phyloP scores from a whole-genome alignment of 352 stramenopile genomes.

The Peronospora destructor region DNA sequence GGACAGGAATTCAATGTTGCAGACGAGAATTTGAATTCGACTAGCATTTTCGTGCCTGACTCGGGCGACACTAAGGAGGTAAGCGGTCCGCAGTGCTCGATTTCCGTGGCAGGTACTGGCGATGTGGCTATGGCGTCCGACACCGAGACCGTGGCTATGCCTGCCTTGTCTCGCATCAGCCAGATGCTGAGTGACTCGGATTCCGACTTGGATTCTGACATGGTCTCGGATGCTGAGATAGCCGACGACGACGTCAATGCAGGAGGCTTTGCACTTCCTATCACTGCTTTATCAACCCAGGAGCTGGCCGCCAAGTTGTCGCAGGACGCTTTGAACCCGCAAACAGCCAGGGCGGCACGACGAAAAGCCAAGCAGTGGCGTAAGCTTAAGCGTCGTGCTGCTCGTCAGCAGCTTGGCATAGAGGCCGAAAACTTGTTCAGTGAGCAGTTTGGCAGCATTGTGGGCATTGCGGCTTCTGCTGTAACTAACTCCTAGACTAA shows the following conservation, averaged over 20 bases:
- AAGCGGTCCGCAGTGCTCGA: slow-evolving; percentile 40
- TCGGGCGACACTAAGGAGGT: slow-evolving; percentile 11
- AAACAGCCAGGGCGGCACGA: slow-evolving; percentile 44
- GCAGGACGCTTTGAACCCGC: slow-evolving; percentile 52
- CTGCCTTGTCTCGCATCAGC: slow-evolving; percentile 31
- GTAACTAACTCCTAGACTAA: slow-evolving; percentile 8
- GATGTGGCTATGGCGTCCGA: slow-evolving; percentile 19
- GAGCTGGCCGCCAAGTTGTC: slow-evolving; percentile 46
- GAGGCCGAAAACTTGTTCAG: slow-evolving; percentile 51
- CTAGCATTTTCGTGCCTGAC: slow-evolving; percentile 54
- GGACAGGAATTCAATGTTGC: slow-evolving; percentile 58
- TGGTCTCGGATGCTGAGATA: slow-evolving; percentile 48
- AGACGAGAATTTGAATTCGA: slow-evolving; percentile 62
- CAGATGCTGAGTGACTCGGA: slow-evolving; percentile 42
- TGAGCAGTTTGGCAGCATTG: slow-evolving; percentile 46
- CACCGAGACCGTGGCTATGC: slow-evolving; percentile 9
- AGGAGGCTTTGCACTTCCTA: slow-evolving; percentile 10
- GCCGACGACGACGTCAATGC: slow-evolving; percentile 24
- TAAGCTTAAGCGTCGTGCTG: slow-evolving; percentile 68
- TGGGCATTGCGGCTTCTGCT: slow-evolving; percentile 28
- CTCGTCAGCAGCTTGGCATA: slow-evolving; percentile 47
- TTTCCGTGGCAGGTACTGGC: slow-evolving; percentile 23
- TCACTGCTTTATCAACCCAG: slow-evolving; percentile 26
- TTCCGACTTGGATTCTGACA: slow-evolving; percentile 47
- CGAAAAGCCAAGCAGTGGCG: slow-evolving; percentile 69